Evolutionary conservation across 768 basidiomycete species (phyloP), one percentile per base, ranked within the genome.

Genomic region (Suillus occidentalis): DNA sequence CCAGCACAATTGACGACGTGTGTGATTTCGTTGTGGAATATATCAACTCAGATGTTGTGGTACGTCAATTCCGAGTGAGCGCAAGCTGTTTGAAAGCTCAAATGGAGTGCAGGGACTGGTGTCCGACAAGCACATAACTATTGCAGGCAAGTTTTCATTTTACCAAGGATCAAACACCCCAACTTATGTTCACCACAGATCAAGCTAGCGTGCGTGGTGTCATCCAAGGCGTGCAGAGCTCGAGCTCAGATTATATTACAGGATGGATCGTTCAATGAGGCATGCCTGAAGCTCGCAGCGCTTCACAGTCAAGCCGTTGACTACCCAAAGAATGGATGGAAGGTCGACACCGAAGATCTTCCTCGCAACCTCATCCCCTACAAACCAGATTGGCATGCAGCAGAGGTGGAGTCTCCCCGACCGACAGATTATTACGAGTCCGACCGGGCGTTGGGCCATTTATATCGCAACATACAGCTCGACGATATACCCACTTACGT

Each of bases 21-120:
- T 90, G 89, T 66, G 82, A 94, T 63, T 94, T 95, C 69, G 79
- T 95, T 28, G 86, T 92, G 16, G 87, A 94, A 69, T 95, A 94
- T 63, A 92, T 95, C 72, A 84, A 91, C 67, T 92, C 91, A 0
- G 91, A 94, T 70, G 84, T 92, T 50, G 75, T 92, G 82, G 91
- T 92, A 75, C 22, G 83, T 71, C 7, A 5, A 3, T 47, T 8
- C 25, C 20, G 8, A 1, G 4, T 40, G 39, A 28, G 18, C 2
- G 45, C 36, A 59, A 9, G 25, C 8, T n/a, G 1, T 18, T 42
- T 18, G 25, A 42, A 67, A 16, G 16, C 34, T 22, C 37, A 62
- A 20, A 49, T 68, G 45, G 64, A 31, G 52, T 20, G 9, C 64
- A 91, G 91, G 90, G 91, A 12, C 77, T 94, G 10, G 68, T 93